These are phyloP conservation scores for Lentinula novae-zelandiae DNA, from an alignment of 1,284 basidiomycete genomes.

Conservation along the genomic window DNA sequence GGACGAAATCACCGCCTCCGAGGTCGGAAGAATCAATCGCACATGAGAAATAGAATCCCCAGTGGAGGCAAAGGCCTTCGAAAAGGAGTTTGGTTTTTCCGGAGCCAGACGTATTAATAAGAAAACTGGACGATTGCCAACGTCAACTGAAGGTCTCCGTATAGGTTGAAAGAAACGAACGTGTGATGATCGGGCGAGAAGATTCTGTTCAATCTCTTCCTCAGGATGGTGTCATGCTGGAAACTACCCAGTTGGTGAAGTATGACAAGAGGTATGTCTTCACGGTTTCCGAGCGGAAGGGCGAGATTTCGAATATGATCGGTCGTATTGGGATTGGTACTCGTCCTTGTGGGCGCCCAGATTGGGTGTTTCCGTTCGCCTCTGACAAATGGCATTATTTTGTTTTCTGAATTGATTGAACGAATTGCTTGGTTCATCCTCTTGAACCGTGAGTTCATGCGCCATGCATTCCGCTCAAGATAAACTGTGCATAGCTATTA, in stretches of 20 bases:
- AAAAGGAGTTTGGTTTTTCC: conserved; percentile 14
- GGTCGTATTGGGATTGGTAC: neutral
- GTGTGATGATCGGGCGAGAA: conserved; percentile 35
- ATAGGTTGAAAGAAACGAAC: conserved; percentile 22
- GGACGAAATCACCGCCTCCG: neutral
- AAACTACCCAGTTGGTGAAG: conserved; percentile 36
- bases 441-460: too few relatives aligned
- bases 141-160: neutral
- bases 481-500: neutral
- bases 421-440: neutral
- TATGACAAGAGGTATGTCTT: conserved; percentile 12
- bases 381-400: neutral
- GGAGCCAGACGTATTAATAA: conserved; percentile 13
- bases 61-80: conserved; percentile 13
- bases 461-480: neutral
- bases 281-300: neutral
- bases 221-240: conserved; percentile 23
- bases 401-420: neutral
- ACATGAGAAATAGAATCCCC: conserved; percentile 15
- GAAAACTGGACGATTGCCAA: neutral
- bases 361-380: neutral
- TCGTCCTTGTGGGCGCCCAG: neutral
- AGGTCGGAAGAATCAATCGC: neutral
- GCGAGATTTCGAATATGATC: neutral
- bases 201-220: conserved; percentile 30